A percentile compares a stretch with the other conserved stretches of the same genome.
Evolutionary conservation across 352 stramenopile species (phyloP).

Genomic region (Phytophthora nicotianae): DNA sequence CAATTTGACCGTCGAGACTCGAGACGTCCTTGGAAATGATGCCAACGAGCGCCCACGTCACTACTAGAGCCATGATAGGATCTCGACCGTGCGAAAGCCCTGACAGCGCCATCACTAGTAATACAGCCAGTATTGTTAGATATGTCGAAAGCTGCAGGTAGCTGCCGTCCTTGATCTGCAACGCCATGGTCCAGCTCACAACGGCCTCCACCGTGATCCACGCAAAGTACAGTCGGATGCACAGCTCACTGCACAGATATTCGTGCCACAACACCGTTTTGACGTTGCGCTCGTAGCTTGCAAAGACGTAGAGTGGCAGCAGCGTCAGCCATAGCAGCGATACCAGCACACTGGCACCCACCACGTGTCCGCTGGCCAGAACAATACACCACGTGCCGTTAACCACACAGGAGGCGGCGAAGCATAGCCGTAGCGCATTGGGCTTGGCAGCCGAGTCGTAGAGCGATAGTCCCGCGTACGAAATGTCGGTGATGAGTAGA

Average conservation of each 20-base stretch:
- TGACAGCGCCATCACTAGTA: constrained; percentile 48
- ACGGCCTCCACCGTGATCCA: constrained; percentile 61
- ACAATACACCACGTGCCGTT: constrained; percentile 63
- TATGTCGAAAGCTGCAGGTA: constrained; percentile 50
- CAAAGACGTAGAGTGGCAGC: constrained; percentile 69
- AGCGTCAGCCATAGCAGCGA: constrained; percentile 65
- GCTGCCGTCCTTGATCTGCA: constrained; percentile 43
- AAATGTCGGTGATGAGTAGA: constrained; percentile 59
- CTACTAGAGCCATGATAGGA: constrained; percentile 58
- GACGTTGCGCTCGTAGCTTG: constrained; percentile 51
- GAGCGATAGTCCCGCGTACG: constrained; percentile 52
- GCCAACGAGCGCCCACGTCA: constrained; percentile 53
- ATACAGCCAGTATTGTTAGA: constrained; percentile 46
- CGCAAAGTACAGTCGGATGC: constrained; percentile 67
- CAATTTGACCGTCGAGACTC: constrained; percentile 21
- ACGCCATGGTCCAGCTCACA: constrained; percentile 60
- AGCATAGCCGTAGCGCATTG: constrained; percentile 53
- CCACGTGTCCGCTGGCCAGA: constrained; percentile 46
- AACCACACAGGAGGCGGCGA: constrained; percentile 54
- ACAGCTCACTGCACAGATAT: constrained; percentile 67
- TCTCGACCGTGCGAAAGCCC: constrained; percentile 59
- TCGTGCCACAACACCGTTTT: constrained; percentile 56
- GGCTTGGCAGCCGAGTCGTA: constrained; percentile 52
- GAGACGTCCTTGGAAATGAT: constrained; percentile 50
- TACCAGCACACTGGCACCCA: constrained; percentile 49